phyloP scores from a whole-genome alignment of 441 rosid species.

The Jatropha podagrica region DNA sequence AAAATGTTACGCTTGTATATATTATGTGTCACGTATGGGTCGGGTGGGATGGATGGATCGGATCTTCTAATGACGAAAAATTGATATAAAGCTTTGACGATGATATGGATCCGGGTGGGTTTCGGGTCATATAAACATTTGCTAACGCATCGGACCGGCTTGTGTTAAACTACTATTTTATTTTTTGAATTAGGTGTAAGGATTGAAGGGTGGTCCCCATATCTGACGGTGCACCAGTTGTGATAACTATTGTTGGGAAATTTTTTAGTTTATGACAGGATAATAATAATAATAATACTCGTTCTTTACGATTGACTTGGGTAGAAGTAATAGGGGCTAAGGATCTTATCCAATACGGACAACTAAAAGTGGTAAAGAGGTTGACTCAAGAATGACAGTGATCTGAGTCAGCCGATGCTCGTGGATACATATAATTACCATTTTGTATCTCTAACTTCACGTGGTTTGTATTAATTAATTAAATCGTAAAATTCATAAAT shows the following conservation, averaged over 20 bases:
- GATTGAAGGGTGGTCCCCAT: neutral
- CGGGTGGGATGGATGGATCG: too few species aligned
- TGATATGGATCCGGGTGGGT: too few species aligned
- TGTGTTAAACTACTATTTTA: too few species aligned
- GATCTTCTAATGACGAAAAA: too few species aligned
- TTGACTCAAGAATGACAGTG: constrained; percentile 16
- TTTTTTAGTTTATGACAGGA: neutral
- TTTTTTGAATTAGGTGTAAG: neutral
- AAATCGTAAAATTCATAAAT: too few species aligned
- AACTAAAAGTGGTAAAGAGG: neutral
- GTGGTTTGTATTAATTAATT: too few species aligned
- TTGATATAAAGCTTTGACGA: too few species aligned
- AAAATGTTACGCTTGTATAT: too few species aligned
- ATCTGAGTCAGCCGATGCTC: constrained; percentile 33
- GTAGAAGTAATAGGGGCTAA: neutral
- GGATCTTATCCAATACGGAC: constrained; percentile 28
- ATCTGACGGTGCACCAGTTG: constrained; percentile 5
- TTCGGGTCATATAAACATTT: too few species aligned
- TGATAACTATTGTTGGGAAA: neutral
- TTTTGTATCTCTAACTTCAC: too few species aligned
- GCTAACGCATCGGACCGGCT: too few species aligned
- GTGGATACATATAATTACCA: neutral
- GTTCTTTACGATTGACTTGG: neutral
- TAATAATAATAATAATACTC: neutral
- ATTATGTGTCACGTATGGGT: too few species aligned